Conservation (phyloP, 2,329 filamentous ascomycete genomes). For the Orbilia javanica region DNA sequence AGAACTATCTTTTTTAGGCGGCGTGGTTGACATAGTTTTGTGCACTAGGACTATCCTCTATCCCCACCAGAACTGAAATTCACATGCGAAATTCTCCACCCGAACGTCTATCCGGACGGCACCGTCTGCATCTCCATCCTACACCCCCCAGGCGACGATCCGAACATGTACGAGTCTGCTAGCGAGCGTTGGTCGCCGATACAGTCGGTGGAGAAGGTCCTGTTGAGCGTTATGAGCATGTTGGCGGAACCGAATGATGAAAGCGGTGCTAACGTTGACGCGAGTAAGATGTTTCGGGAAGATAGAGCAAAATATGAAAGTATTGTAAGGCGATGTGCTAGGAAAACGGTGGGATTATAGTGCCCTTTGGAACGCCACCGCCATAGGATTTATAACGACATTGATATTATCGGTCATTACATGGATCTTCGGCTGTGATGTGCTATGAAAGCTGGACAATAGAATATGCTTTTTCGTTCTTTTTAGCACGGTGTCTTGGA, state of each 20-base stretch:
- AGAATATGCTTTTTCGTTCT: neutral
- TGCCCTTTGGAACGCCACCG: neutral
- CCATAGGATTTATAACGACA: too few species aligned
- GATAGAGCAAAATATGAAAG: conserved; percentile 84
- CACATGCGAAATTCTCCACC: conserved; percentile 92
- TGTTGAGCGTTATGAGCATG: conserved; percentile 98
- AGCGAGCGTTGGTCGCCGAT: conserved; percentile 97
- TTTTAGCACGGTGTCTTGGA: neutral
- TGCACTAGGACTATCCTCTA: conserved; percentile 82
- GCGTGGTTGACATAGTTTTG: neutral
- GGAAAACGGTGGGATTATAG: conserved; percentile 80
- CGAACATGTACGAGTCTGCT: conserved; percentile 97
- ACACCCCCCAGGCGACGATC: conserved; percentile 94
- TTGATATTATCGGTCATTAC: neutral
- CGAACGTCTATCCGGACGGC: conserved; percentile 93
- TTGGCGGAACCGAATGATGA: conserved; percentile 97
- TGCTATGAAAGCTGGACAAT: neutral
- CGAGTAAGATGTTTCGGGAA: conserved; percentile 95
- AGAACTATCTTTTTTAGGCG: neutral
- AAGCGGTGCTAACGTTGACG: conserved; percentile 94
- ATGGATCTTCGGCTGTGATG: neutral
- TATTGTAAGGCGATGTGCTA: conserved; percentile 84
- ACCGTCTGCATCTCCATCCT: conserved; percentile 98
- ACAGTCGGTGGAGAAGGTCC: conserved; percentile 96
- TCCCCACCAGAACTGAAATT: conserved; percentile 97